phyloP scores from a whole-genome alignment of 768 basidiomycete genomes.

The Suillus bovinus region DNA sequence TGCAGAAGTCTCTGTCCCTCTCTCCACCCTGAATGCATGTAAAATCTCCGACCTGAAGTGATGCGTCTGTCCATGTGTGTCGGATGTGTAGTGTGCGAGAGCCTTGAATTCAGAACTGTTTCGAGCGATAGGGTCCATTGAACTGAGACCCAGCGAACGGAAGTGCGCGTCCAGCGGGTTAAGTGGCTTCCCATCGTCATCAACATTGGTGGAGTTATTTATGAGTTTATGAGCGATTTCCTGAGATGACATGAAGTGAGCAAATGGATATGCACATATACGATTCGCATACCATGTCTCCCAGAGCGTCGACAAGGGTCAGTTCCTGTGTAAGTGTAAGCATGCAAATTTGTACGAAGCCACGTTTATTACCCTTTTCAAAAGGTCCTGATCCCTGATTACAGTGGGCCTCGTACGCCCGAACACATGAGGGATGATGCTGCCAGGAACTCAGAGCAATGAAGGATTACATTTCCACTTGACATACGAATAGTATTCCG shows the following conservation, averaged over 20 bases:
- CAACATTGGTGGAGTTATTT: conserved; percentile 33
- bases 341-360: not conserved
- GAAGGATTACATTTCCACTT: not conserved
- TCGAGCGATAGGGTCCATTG: conserved; percentile 47
- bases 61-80: conserved; percentile 61
- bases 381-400: conserved; percentile 37
- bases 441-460: conserved; percentile 17
- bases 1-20: conserved; percentile 36
- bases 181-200: conserved; percentile 47
- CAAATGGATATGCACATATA: not conserved
- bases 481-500: conserved; percentile 57
- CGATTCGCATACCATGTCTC: conserved; percentile 53
- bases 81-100: conserved; percentile 47
- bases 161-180: conserved; percentile 61
- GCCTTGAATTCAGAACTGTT: conserved; percentile 46
- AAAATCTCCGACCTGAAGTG: conserved; percentile 43
- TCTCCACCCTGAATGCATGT: conserved; percentile 56
- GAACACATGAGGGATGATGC: conserved; percentile 65
- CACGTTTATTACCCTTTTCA: conserved; percentile 41
- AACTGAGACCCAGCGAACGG: conserved; percentile 49
- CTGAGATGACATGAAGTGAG: conserved; percentile 25
- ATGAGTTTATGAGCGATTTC: conserved; percentile 63
- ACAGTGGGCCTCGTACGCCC: conserved; percentile 47
- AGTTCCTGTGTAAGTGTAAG: conserved; percentile 43
- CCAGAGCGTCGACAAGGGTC: conserved; percentile 63